Percentiles rank a stretch among this genome's conserved stretches.
Conservation (phyloP, 306 rosid species). For the Lotus japonicus region DNA sequence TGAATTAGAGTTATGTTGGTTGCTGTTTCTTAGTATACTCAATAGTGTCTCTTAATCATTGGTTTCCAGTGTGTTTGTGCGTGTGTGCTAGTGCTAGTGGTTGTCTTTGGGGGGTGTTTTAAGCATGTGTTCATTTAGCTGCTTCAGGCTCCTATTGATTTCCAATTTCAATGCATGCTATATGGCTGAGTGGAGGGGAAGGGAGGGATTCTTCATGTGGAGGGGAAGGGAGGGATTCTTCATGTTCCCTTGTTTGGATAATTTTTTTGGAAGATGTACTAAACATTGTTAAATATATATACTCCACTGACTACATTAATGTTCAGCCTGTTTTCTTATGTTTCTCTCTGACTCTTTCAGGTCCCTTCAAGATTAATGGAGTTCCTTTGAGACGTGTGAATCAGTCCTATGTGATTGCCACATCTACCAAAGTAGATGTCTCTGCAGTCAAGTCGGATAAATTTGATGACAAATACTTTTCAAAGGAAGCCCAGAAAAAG, state of each 20-base stretch:
- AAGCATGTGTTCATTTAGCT: not conserved
- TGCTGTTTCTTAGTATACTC: no score
- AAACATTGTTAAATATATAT: no score
- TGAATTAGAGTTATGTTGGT: not conserved
- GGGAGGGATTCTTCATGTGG: no score
- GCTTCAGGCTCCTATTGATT: not conserved
- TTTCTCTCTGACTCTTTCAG: slow-evolving; percentile 8
- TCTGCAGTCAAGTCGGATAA: slow-evolving; percentile 42
- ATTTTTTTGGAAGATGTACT: no score
- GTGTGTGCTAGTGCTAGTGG: no score
- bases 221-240: no score
- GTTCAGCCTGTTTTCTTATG: not conserved
- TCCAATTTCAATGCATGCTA: not conserved
- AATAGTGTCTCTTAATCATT: not conserved
- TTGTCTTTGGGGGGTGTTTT: not conserved
- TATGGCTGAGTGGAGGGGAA: no score
- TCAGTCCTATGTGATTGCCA: slow-evolving; percentile 52
- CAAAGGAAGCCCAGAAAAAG: slow-evolving; percentile 43
- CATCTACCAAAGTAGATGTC: slow-evolving; percentile 54
- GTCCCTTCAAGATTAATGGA: slow-evolving; percentile 62
- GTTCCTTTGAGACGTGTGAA: slow-evolving; percentile 65
- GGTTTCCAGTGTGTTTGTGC: not conserved
- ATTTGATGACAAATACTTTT: slow-evolving; percentile 55
- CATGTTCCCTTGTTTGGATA: no score
- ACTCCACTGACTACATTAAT: no score